A percentile compares a stretch with the other conserved stretches of the same genome.
Evolutionary conservation across 1,284 basidiomycete species (phyloP).

Genomic region (Papiliotrema fonsecae): DNA sequence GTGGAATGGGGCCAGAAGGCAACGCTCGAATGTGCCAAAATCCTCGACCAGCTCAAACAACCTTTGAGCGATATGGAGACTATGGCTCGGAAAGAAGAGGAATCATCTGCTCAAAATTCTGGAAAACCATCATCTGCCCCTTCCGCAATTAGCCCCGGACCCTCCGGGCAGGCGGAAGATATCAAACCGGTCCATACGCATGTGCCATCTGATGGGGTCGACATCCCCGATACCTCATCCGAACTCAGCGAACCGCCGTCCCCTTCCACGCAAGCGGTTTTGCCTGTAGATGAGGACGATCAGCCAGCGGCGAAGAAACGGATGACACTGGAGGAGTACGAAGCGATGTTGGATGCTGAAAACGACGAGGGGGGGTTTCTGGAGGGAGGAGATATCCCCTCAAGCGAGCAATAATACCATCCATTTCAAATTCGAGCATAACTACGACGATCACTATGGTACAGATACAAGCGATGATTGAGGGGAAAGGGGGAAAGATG

Average conservation of each 20-base stretch:
- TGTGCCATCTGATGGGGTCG: neutral
- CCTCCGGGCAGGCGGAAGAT: slow-evolving; percentile 1
- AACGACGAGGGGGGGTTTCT: slow-evolving; percentile 25
- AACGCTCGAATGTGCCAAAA: slow-evolving; percentile 31
- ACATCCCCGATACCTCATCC: slow-evolving; percentile 2
- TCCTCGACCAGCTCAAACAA: slow-evolving; percentile 37
- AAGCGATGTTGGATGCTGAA: slow-evolving; percentile 38
- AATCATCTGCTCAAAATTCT: neutral
- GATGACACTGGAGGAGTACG: slow-evolving; percentile 39
- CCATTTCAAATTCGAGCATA: neutral
- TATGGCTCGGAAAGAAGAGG: neutral
- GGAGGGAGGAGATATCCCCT: slow-evolving; percentile 21
- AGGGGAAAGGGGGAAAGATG: neutral
- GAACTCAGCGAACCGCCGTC: slow-evolving; percentile 11
- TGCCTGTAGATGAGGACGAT: slow-evolving; percentile 3
- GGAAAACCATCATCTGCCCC: no score
- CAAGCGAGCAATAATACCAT: neutral
- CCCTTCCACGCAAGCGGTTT: neutral
- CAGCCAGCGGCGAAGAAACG: slow-evolving; percentile 7
- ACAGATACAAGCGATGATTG: no score
- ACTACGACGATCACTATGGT: neutral
- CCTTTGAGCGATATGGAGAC: slow-evolving; percentile 1
- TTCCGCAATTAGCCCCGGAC: no score
- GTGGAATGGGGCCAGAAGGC: slow-evolving; percentile 46
- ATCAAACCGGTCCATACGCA: neutral